Base-by-base conservation (phyloP, 768 basidiomycete species). In the Macrocybe gigantea region DNA sequence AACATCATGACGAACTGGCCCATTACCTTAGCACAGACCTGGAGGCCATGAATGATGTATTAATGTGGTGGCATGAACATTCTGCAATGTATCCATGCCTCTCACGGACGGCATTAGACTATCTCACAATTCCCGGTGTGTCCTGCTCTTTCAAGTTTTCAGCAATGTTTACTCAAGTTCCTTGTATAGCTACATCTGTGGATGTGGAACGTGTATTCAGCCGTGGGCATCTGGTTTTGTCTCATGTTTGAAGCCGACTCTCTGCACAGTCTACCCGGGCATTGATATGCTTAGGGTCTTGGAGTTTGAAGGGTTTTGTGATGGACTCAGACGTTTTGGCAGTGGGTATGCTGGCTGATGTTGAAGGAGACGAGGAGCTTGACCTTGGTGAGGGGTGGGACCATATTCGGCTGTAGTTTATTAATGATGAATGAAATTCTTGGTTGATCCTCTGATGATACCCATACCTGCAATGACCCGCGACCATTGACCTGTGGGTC, bases 201-300 rank as follows among this genome's bases (percentile, higher is more conserved):
- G 45, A 46, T 46, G 45, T 46, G 8, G 45, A 46, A 33, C 36
- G 45, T 38, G 35, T 46, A 33, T 46, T 47, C 22, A 64, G 60
- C 43, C 45, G 47, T 9, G 57, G 61, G 5, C 51, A 55, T 0
- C 52, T 62, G 5, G 29, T 68, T 2, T 51, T 70, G 3, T 53
- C 57, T 5, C 62, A 69, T 40, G 38, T 60, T 44, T 38, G 45
- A 63, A 64, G 44, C 51, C 52, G 33, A 54, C 50, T 70, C 7
- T 56, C 53, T n/a, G 56, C 54, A 0, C 57, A 68, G 50, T 54
- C 59, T 1, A 65, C 56, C 0, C 48, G 55, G 10, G 63, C 62
- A 2, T 49, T 67, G 6, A 35, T 68, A 34, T 70, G 68, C 44
- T 45, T 68, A 1, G 54, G 62, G 7, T 42, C 45, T 3, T 70